phyloP scores from a whole-genome alignment of 345 rosid species.

The Bruguiera sexangula region DNA sequence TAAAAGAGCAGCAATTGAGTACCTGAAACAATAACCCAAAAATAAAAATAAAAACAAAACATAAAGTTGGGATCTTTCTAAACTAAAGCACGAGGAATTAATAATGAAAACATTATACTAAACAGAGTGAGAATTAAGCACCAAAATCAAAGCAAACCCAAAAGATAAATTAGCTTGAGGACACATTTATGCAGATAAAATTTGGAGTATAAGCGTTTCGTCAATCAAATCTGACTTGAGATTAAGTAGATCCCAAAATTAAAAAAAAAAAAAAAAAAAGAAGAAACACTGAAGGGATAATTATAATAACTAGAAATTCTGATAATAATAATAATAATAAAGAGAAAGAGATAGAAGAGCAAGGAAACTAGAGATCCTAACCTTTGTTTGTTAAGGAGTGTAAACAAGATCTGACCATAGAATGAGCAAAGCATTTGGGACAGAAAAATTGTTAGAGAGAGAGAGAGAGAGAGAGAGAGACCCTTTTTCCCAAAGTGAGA shows the following conservation, averaged over 20 bases:
- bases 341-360: neutral
- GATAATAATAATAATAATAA: neutral
- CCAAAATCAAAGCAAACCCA: too few species aligned
- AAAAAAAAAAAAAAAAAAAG: neutral
- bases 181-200: too few species aligned
- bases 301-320: too few species aligned
- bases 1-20: slow-evolving; percentile 26
- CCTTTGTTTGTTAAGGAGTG: slow-evolving; percentile 32
- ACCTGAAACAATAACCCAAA: slow-evolving; percentile 29
- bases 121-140: too few species aligned
- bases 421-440: slow-evolving; percentile 34
- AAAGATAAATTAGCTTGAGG: too few species aligned
- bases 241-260: neutral
- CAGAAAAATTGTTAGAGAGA: slow-evolving; percentile 3
- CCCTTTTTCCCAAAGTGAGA: neutral
- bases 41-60: too few species aligned
- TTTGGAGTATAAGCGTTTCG: too few species aligned
- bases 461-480: neutral
- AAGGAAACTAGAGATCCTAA: slow-evolving; percentile 11
- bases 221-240: too few species aligned
- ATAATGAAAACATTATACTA: too few species aligned
- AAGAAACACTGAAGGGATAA: neutral
- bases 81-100: too few species aligned
- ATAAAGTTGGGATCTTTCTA: neutral
- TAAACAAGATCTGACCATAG: slow-evolving; percentile 39